Conservation (phyloP, 2,329 filamentous ascomycete genomes). For the Fusarium globosum region DNA sequence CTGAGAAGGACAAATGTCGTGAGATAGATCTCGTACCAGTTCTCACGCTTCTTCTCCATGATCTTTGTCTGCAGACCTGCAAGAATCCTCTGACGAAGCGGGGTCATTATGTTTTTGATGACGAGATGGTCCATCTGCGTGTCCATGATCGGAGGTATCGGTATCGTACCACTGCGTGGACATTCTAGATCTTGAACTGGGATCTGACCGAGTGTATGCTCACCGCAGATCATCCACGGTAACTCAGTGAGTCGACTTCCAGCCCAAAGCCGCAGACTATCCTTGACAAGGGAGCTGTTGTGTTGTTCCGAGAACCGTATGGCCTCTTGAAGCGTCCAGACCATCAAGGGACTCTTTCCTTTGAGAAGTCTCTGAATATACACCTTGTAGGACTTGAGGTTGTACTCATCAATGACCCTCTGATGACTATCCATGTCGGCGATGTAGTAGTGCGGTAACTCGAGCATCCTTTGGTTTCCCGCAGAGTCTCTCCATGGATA, state of each 20-base stretch:
- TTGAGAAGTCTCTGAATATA: neutral
- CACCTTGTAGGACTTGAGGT: neutral
- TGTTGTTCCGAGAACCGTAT: neutral
- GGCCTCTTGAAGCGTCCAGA: neutral
- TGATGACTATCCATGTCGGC: neutral
- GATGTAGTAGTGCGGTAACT: neutral
- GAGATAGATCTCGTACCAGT: neutral
- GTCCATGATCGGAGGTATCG: neutral
- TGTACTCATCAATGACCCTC: neutral
- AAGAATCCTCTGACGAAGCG: neutral
- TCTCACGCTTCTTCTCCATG: neutral
- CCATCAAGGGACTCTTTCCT: neutral
- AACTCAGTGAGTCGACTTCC: neutral
- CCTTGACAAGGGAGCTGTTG: neutral
- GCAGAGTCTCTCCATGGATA: neutral
- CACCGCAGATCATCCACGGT: neutral
- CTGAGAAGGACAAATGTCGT: accelerated
- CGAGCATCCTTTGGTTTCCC: neutral
- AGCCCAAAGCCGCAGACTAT: neutral
- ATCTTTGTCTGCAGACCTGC: neutral
- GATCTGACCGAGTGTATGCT: neutral
- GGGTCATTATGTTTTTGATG: neutral
- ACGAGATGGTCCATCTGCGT: neutral
- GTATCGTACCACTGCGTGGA: neutral
- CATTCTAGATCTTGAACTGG: neutral